These are phyloP conservation scores for Aspergillus brunneoviolaceus DNA, from an alignment of 2,329 filamentous ascomycete species.

Conservation along the genomic window DNA sequence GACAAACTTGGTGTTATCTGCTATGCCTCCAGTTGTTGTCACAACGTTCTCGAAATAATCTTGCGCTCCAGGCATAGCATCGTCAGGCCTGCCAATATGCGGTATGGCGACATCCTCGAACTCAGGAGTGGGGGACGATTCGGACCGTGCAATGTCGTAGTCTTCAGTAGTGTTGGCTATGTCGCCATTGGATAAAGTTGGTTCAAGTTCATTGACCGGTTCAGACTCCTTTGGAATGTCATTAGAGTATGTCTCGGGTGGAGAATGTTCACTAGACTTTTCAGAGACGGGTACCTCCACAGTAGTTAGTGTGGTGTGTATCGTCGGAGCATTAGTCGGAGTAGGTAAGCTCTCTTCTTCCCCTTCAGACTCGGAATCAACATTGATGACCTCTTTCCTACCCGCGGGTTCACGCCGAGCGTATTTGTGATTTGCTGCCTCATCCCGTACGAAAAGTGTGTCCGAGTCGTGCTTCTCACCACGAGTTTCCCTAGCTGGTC, in stretches of 20 bases:
- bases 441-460: constrained; percentile 30
- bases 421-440: constrained; percentile 39
- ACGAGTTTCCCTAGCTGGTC: constrained; percentile 26
- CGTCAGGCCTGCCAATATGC: constrained; percentile 2
- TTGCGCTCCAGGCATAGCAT: background rate
- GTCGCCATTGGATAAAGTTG: constrained; percentile 10
- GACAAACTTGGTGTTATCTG: constrained; percentile 3
- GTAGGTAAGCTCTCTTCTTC: constrained; percentile 2
- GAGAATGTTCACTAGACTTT: background rate
- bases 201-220: constrained; percentile 21
- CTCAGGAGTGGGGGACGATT: constrained; percentile 37
- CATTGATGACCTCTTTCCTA: constrained; percentile 31
- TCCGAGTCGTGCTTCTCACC: constrained; percentile 21
- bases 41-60: background rate
- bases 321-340: background rate
- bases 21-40: constrained; percentile 9
- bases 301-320: background rate
- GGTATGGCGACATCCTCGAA: constrained; percentile 24
- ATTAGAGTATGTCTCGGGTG: background rate
- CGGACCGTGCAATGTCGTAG: background rate
- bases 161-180: background rate
- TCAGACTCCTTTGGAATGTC: constrained; percentile 4
- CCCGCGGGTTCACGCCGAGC: constrained; percentile 38
- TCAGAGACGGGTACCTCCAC: background rate
- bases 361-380: constrained; percentile 27